Evolutionary conservation across 1,284 basidiomycete genomes (phyloP), one percentile per base, ranked within the genome.

Genomic region (Cystobasidium sp.): DNA sequence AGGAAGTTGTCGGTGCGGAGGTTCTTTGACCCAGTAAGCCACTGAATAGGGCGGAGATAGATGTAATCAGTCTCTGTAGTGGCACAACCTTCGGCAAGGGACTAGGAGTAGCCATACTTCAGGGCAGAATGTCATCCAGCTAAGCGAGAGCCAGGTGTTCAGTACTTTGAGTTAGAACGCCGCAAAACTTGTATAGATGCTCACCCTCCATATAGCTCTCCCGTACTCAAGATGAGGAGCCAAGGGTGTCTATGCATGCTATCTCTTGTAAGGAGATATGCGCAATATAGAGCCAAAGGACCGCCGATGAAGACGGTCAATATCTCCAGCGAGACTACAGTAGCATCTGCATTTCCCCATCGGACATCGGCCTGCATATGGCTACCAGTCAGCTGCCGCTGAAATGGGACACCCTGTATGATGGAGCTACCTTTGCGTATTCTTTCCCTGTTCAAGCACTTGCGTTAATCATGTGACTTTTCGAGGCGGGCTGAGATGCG

Each of bases 291-390:
- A n/a, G 52, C 41, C 7, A 75, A 58, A 9, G 74, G 74, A 47
- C 74, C 74, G 41, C 59, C 68, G 37, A 75, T 66, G 66, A 92
- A 84, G 12, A 93, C 91, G 6, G 91, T 93, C 76, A 93, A 84
- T 64, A 93, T 82, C 81, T 93, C 91, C 53, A 93, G 87, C 6
- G 90, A 89, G 53, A 93, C 90, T 59, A 93, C 86, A 0, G 89
- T 90, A 0, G 90, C 86, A 78, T 93, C 91, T 0, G 91, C 85
- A 41, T 86, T 81, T 16, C 90, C 91, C 91, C 91, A 93, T 59
- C 91, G 87, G 74, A 86, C 86, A 79, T 93, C 91, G 10, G 91
- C 91, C 56, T 74, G 14, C 3, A 2, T 10, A 65, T 47, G 14
- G 3, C 9, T 16, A 44, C 24, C 24, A 41, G 20, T 16, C 2